A percentile compares a stretch with the other conserved stretches of the same genome.
Conservation (phyloP, 495 filamentous ascomycete genomes). For the Talaromyces proteolyticus region DNA sequence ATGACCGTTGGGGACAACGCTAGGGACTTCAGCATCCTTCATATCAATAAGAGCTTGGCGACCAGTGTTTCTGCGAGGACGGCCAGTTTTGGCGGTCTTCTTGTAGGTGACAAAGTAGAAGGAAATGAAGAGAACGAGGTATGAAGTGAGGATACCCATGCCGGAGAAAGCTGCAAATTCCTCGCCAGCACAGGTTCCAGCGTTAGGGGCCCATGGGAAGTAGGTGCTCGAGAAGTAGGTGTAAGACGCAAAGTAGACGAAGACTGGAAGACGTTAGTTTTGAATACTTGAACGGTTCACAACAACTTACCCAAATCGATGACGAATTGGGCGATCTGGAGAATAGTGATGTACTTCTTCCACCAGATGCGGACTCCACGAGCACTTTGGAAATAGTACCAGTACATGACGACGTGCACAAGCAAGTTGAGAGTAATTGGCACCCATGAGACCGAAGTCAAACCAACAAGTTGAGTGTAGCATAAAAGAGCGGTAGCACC, state of each 20-base stretch:
- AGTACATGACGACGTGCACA: slow-evolving; percentile 68
- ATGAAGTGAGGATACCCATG: slow-evolving; percentile 84
- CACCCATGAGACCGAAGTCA: slow-evolving; percentile 64
- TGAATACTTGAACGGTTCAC: background rate
- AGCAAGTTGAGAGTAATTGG: slow-evolving; percentile 61
- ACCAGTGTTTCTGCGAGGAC: slow-evolving; percentile 46
- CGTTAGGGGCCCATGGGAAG: slow-evolving; percentile 77
- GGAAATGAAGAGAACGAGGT: slow-evolving; percentile 95
- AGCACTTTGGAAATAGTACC: slow-evolving; percentile 59
- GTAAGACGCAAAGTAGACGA: slow-evolving; percentile 94
- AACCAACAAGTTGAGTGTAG: slow-evolving; percentile 65
- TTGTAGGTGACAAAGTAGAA: slow-evolving; percentile 98
- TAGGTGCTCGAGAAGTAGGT: slow-evolving; percentile 93
- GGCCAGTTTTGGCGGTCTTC: slow-evolving; percentile 64
- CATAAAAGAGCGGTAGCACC: slow-evolving; percentile 66
- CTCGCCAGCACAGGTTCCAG: slow-evolving; percentile 86
- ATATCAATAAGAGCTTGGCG: slow-evolving; percentile 48
- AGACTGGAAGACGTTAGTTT: slow-evolving; percentile 42
- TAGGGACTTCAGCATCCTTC: slow-evolving; percentile 44
- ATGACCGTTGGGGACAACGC: slow-evolving; percentile 19
- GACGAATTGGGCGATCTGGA: slow-evolving; percentile 54
- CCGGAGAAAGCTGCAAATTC: slow-evolving; percentile 96
- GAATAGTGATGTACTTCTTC: slow-evolving; percentile 55
- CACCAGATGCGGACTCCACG: slow-evolving; percentile 55
- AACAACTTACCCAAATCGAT: slow-evolving; percentile 47